phyloP scores from a whole-genome alignment of 2,329 filamentous ascomycete species.

The Xylariales sp. region DNA sequence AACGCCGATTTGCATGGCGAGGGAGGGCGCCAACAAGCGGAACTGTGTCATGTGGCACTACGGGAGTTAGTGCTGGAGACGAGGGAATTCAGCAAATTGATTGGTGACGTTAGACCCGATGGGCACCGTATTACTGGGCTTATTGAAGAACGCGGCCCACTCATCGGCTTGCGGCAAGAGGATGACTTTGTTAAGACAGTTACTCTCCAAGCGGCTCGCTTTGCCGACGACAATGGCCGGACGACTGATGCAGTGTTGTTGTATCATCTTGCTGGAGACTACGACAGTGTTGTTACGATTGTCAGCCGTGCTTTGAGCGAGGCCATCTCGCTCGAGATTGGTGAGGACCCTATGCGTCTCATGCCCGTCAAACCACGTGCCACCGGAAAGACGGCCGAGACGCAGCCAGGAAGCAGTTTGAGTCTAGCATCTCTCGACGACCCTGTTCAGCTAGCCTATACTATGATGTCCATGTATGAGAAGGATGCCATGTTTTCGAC shows the following conservation, averaged over 20 bases:
- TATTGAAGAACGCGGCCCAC: conserved; percentile 83
- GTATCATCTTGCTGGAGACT: conserved; percentile 94
- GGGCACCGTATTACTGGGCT: conserved; percentile 86
- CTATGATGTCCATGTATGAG: conserved; percentile 73
- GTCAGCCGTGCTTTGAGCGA: conserved; percentile 92
- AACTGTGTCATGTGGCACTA: conserved; percentile 89
- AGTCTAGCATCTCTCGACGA: conserved; percentile 70
- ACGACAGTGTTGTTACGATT: conserved; percentile 91
- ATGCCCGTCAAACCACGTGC: conserved; percentile 82
- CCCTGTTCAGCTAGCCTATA: conserved; percentile 68
- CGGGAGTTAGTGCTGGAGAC: conserved; percentile 97
- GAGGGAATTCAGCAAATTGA: conserved; percentile 90
- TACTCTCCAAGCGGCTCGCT: conserved; percentile 89
- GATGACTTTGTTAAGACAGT: conserved; percentile 91
- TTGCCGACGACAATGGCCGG: conserved; percentile 93
- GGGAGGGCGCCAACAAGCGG: conserved; percentile 79
- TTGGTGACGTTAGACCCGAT: conserved; percentile 90
- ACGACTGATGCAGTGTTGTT: conserved; percentile 93
- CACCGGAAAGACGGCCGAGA: conserved; percentile 54
- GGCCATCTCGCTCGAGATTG: conserved; percentile 86
- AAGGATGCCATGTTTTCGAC: conserved; percentile 70
- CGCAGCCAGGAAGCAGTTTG: conserved; percentile 66
- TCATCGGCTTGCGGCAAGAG: conserved; percentile 84
- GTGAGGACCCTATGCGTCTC: conserved; percentile 80
- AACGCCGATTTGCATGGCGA: conserved; percentile 84